These are phyloP conservation scores for Aeschynomene evenia DNA, from an alignment of 306 rosid species.

Conservation along the genomic window DNA sequence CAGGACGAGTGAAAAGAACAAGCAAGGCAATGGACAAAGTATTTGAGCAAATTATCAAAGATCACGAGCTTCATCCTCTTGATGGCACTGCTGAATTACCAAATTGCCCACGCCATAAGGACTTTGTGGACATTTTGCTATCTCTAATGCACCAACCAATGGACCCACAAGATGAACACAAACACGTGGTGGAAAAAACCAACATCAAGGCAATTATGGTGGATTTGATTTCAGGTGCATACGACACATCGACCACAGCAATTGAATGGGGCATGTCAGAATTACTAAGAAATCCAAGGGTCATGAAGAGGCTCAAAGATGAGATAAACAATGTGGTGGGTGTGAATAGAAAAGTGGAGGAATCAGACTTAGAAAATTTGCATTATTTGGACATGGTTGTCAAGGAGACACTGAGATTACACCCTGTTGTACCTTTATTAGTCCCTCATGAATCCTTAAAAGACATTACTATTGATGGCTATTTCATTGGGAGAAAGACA, in stretches of 20 bases:
- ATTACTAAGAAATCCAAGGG: conserved; percentile 34
- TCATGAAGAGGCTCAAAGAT: conserved; percentile 35
- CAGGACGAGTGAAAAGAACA: background rate
- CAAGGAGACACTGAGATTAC: conserved; percentile 35
- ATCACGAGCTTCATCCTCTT: conserved; percentile 18
- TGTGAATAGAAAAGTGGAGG: conserved; percentile 26
- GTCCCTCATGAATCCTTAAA: conserved; percentile 17
- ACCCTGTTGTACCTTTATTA: conserved; percentile 24
- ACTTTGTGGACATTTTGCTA: conserved; percentile 35
- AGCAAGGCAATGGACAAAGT: background rate
- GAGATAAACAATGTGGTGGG: conserved; percentile 34
- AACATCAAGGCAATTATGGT: conserved; percentile 36
- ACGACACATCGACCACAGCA: background rate
- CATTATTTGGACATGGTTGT: conserved; percentile 34
- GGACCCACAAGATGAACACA: background rate
- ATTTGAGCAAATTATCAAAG: conserved; percentile 15
- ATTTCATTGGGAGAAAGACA: conserved; percentile 28
- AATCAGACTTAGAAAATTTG: conserved; percentile 20
- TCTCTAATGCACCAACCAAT: conserved; percentile 12
- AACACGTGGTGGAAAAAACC: background rate
- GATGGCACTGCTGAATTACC: background rate
- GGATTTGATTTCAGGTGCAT: conserved; percentile 29
- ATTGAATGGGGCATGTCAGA: conserved; percentile 39
- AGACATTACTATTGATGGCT: conserved; percentile 26
- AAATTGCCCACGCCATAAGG: background rate